Evolutionary conservation across 2,329 filamentous ascomycete species (phyloP), one percentile per base, ranked within the genome.

Genomic region (Pestalotiopsis fici): DNA sequence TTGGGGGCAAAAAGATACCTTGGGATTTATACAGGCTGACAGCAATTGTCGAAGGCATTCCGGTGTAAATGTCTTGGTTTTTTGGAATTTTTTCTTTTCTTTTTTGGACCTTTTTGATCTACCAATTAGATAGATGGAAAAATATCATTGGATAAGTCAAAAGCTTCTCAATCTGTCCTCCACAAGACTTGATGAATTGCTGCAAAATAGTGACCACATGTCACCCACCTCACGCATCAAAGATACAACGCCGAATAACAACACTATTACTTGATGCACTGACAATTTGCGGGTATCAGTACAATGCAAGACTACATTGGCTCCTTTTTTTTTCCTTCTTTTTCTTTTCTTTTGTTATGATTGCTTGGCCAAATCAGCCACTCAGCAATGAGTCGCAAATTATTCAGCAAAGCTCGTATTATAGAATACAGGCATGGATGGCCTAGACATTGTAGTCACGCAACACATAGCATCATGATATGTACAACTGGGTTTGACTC

Each of bases 81-180:
- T 35, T 35, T 35, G 18, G 9, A 50, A 9, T 50, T 50, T 21
- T 47, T 50, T 21, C 9, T n/a, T 50, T 50, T n/a, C n/a, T n/a
- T n/a, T n/a, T n/a, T n/a, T n/a, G n/a, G n/a, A n/a, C n/a, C 47
- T 62, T 60, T 39, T 60, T 62, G 59, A 62, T 62, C 21, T 28
- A 23, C 59, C 59, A 50, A n/a, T 27, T 62, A 62, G 35, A 62
- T 62, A 62, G 39, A 62, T n/a, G n/a, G 18, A 23, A 23, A 6
- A 47, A 62, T 43, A 62, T 50, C 35, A 62, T 43, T 62, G 59
- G 59, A 62, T 62, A 13, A 25, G 35, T 62, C 59, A 62, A 62
- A 47, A 43, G 12, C 11, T 25, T 37, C 39, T 35, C 31, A 35
- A n/a, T n/a, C n/a, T n/a, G n/a, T 43, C 15, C 35, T 3, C 9